Conservation (phyloP, 2,329 filamentous ascomycete species). For the Colletotrichum sojae region DNA sequence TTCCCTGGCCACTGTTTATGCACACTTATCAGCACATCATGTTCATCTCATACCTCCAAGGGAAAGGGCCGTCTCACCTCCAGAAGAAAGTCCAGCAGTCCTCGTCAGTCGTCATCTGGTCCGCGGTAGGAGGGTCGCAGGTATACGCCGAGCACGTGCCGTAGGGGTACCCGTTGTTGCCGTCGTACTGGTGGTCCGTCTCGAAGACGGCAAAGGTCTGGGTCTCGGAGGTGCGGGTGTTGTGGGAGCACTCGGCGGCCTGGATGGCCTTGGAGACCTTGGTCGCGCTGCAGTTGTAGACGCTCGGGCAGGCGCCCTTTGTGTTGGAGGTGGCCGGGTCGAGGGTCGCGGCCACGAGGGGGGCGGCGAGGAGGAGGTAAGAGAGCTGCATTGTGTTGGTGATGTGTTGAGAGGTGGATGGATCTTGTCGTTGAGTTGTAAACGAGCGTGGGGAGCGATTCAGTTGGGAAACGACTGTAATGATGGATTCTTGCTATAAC, state of each 20-base stretch:
- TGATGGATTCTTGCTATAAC: neutral
- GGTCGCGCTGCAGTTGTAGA: constrained; percentile 34
- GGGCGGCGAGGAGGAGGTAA: constrained; percentile 27
- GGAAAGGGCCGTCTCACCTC: constrained; percentile 24
- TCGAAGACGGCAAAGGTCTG: constrained; percentile 40
- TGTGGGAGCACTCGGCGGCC: constrained; percentile 40
- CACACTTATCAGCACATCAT: neutral
- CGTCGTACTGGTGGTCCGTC: constrained; percentile 37
- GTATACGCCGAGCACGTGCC: constrained; percentile 38
- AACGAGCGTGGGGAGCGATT: neutral
- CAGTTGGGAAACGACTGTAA: neutral
- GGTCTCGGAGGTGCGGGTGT: constrained; percentile 35
- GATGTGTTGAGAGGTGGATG: neutral
- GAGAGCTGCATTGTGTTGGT: constrained; percentile 19
- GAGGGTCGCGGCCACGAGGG: constrained; percentile 35
- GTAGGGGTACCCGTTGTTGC: constrained; percentile 31
- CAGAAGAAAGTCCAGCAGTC: constrained; percentile 41
- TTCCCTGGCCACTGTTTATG: constrained; percentile 11
- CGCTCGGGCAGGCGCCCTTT: constrained; percentile 34
- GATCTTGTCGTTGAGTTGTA: neutral
- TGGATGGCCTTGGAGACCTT: constrained; percentile 40
- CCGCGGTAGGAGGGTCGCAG: constrained; percentile 17
- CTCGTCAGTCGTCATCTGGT: constrained; percentile 28
- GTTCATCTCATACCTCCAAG: neutral
- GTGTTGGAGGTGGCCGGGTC: constrained; percentile 38